Evolutionary conservation across 805 yeast species (phyloP).

Genomic region (Nakazawaea laoshanensis): DNA sequence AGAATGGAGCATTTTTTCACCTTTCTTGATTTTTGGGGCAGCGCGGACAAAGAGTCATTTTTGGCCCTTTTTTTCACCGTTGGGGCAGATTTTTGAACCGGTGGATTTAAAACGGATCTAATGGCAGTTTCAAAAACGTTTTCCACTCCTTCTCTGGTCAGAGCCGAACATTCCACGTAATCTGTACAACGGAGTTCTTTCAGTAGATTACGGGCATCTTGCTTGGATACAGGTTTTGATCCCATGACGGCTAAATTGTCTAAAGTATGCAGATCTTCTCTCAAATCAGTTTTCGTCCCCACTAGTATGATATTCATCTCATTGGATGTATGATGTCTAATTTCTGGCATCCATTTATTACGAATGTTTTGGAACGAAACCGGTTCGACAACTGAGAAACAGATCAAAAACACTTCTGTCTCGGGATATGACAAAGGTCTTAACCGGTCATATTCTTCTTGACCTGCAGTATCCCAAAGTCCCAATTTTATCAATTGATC

Average conservation of each 20-base stretch:
- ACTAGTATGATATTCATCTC: slow-evolving; percentile 63
- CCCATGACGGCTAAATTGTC: slow-evolving; percentile 59
- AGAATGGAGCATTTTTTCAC: slow-evolving; percentile 31
- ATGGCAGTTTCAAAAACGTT: slow-evolving; percentile 82
- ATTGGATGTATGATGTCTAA: slow-evolving; percentile 72
- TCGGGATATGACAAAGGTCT: slow-evolving; percentile 90
- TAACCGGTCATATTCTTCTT: slow-evolving; percentile 82
- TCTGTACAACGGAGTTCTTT: slow-evolving; percentile 63
- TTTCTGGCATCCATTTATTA: slow-evolving; percentile 82
- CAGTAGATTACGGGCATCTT: slow-evolving; percentile 62
- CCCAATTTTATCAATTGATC: slow-evolving; percentile 79
- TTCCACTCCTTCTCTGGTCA: slow-evolving; percentile 80
- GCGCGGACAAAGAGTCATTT: neutral
- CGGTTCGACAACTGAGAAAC: slow-evolving; percentile 80
- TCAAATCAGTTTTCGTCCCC: slow-evolving; percentile 83
- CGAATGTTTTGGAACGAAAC: slow-evolving; percentile 73
- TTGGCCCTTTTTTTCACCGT: neutral
- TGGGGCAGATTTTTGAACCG: slow-evolving; percentile 14
- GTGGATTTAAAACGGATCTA: slow-evolving; percentile 53
- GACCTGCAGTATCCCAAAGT: slow-evolving; percentile 96
- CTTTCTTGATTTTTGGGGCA: slow-evolving; percentile 29
- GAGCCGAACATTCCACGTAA: slow-evolving; percentile 85
- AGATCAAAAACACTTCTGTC: slow-evolving; percentile 79
- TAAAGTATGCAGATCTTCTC: slow-evolving; percentile 73
- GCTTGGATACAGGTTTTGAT: slow-evolving; percentile 48